phyloP scores from a whole-genome alignment of 2,329 filamentous ascomycete genomes.

The Colletotrichum sp. region DNA sequence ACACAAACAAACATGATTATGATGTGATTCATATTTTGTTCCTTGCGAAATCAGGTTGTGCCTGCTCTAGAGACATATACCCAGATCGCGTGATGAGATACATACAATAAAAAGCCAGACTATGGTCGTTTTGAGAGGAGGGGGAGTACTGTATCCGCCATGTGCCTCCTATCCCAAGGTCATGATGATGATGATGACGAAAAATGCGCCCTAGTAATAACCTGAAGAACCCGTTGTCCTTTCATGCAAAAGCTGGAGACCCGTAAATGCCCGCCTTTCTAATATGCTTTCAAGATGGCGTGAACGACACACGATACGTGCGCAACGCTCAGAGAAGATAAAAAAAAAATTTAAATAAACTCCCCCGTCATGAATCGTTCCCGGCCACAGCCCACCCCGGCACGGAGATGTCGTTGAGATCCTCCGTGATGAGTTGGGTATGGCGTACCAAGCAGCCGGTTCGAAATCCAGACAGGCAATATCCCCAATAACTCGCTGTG shows the following conservation, averaged over 20 bases:
- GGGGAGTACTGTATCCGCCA: slow-evolving; percentile 22
- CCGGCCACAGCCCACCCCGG: background rate
- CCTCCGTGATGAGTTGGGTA: slow-evolving; percentile 8
- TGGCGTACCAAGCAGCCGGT: slow-evolving; percentile 8
- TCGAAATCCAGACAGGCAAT: background rate
- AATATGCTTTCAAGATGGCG: slow-evolving; percentile 1
- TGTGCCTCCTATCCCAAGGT: background rate
- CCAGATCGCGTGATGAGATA: background rate
- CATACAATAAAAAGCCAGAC: background rate
- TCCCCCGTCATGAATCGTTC: background rate
- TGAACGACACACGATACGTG: background rate
- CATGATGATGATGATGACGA: background rate
- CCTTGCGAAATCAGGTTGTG: background rate
- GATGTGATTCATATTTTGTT: background rate
- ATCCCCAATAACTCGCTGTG: slow-evolving; percentile 9
- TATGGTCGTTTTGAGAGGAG: slow-evolving; percentile 1
- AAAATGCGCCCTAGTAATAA: background rate
- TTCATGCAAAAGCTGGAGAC: background rate
- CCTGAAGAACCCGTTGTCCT: background rate
- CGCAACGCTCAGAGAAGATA: background rate
- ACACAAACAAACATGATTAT: background rate
- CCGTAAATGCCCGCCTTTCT: slow-evolving; percentile 4
- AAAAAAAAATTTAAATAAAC: background rate
- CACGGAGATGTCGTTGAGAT: slow-evolving; percentile 1
- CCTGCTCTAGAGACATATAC: background rate